These are phyloP conservation scores for Penicillium subrubescens DNA, from an alignment of 495 filamentous ascomycete genomes.

Conservation along the genomic window DNA sequence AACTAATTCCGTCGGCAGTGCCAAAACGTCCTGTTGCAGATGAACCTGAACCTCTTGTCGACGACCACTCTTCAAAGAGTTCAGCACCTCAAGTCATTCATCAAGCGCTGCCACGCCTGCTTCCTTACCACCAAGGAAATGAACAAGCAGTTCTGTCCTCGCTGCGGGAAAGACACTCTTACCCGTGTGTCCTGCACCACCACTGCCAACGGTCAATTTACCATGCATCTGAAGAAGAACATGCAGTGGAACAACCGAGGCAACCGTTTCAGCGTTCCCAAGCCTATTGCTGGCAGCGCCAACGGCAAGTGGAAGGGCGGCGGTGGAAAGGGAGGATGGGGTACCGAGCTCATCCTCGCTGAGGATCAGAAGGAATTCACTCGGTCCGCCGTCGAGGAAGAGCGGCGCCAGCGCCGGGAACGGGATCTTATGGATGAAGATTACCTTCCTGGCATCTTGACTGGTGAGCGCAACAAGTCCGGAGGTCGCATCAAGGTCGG, in stretches of 20 bases:
- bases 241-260: constrained; percentile 95
- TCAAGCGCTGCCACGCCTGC: constrained; percentile 93
- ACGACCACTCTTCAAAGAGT: constrained; percentile 70
- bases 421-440: constrained; percentile 94
- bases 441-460: constrained; percentile 84
- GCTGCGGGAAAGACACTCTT: constrained; percentile 84
- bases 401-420: constrained; percentile 61
- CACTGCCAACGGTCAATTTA: constrained; percentile 76
- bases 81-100: constrained; percentile 77
- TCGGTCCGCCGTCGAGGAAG: constrained; percentile 61
- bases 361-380: constrained; percentile 97
- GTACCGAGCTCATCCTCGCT: constrained; percentile 75
- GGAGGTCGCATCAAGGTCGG: constrained; percentile 76
- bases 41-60: constrained; percentile 91
- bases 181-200: constrained; percentile 86
- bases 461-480: constrained; percentile 65
- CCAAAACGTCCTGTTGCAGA: constrained; percentile 91
- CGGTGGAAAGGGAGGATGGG: constrained; percentile 88
- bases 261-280: constrained; percentile 86
- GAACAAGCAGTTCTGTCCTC: constrained; percentile 88
- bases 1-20: constrained; percentile 33
- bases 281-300: constrained; percentile 77
- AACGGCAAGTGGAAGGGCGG: constrained; percentile 74
- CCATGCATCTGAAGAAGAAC: constrained; percentile 87
- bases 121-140: constrained; percentile 84